Conservation (phyloP, 2,329 filamentous ascomycete species). For the Cladophialophora exuberans region DNA sequence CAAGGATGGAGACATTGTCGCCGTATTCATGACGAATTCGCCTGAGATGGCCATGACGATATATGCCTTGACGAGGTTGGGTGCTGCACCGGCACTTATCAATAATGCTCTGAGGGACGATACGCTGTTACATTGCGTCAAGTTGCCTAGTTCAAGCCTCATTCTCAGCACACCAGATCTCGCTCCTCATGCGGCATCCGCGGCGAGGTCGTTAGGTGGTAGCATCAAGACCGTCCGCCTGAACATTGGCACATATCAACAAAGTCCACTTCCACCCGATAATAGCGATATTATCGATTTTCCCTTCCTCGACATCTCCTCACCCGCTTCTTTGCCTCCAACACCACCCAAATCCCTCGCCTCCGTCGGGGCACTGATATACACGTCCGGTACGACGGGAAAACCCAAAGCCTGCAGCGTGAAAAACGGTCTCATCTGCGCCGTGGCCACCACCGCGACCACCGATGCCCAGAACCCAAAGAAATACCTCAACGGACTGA, state of each 20-base stretch:
- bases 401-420: slow-evolving; percentile 35
- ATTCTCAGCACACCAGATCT: slow-evolving; percentile 52
- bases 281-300: slow-evolving; percentile 22
- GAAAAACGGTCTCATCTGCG: slow-evolving; percentile 39
- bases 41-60: slow-evolving; percentile 52
- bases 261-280: slow-evolving; percentile 36
- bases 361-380: slow-evolving; percentile 48
- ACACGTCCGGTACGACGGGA: slow-evolving; percentile 51
- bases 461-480: slow-evolving; percentile 42
- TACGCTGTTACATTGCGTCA: slow-evolving; percentile 50
- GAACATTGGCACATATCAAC: slow-evolving; percentile 26
- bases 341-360: slow-evolving; percentile 33
- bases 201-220: slow-evolving; percentile 31
- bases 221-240: slow-evolving; percentile 22
- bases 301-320: slow-evolving; percentile 21
- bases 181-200: slow-evolving; percentile 34
- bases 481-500: slow-evolving; percentile 47
- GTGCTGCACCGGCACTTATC: slow-evolving; percentile 50
- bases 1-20: slow-evolving; percentile 46
- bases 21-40: slow-evolving; percentile 53
- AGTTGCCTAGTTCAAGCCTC: slow-evolving; percentile 44
- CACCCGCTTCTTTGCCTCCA: slow-evolving; percentile 12
- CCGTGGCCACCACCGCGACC: slow-evolving; percentile 37
- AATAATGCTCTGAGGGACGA: slow-evolving; percentile 53
- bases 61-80: slow-evolving; percentile 51